Base-by-base conservation (phyloP, 176 grass and related monocot genomes). In the Oryza glaberrima region DNA sequence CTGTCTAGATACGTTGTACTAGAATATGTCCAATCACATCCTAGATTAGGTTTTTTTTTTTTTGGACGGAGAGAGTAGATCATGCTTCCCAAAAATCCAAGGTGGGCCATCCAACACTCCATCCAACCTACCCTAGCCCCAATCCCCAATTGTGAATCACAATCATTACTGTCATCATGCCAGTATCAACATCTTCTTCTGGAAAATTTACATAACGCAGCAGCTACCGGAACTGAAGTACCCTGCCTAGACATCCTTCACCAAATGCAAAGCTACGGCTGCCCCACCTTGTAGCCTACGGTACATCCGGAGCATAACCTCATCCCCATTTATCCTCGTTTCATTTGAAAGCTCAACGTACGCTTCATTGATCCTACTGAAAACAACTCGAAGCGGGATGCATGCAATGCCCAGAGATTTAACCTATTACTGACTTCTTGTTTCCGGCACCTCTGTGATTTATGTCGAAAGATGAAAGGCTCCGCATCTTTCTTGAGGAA, bases 351-450 rank as follows among this genome's bases (percentile, higher is more conserved):
- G 46, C 79, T 88, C 60, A 97, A 73, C 17, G 30, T 32, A 32
- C 30, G 92, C 92, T 67, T 97, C 95, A 12, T 89, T 90, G 71
- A 99, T 99, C 82, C 96, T 96, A 81, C 96, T 99, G 84, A 96
- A 99, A 87, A 96, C 96, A 51, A 99, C 78, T 61, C 91, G 92
- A 65, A 99, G 83, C 6, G 96, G 96, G 49, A 99, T 87, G 56
- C 94, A 99, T 3, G 96, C 90, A 13, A 99, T 48, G 9, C n/a
- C 87, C 85, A 1, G 75, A 44, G 1, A 91, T 66, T 81, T 93
- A 90, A 36, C 91, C 93, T 76, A 89, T 43, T 4, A 80, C 76
- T 1, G 90, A 38, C 81, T 90, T 91, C 56, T 79, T 84, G 28
- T 54, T 69, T 7, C 70, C 82, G 4, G 49, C 85, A 19, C 91